Conservation (phyloP, 139 green algal genomes). For the Chlorella ohadii region DNA sequence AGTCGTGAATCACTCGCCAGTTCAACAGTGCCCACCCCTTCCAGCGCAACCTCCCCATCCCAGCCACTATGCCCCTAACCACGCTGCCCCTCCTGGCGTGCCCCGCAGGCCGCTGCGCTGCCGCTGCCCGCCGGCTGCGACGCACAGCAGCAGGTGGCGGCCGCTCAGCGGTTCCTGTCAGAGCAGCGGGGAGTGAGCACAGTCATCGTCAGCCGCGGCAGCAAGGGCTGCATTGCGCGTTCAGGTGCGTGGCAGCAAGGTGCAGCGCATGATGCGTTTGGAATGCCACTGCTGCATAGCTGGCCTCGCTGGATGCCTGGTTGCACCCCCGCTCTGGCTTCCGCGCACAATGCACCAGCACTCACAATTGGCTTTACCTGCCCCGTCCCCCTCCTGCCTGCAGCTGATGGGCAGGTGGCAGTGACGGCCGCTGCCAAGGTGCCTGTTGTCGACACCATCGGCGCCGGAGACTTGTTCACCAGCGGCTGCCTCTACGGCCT, state of each 20-base stretch:
- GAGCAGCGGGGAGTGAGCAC: neutral
- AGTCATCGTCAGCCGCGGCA: conserved; percentile 71
- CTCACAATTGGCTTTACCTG: no score
- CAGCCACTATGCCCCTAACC: no score
- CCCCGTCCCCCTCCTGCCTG: neutral
- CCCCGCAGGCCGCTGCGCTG: neutral
- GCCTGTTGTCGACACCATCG: conserved; percentile 83
- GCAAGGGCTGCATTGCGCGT: conserved; percentile 56
- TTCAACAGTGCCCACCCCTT: no score
- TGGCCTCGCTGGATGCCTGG: no score
- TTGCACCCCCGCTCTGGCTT: neutral
- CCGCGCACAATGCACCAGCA: neutral
- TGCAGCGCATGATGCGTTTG: no score
- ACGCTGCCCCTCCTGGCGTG: neutral
- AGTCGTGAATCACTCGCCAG: no score
- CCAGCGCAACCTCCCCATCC: no score
- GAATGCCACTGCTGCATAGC: no score
- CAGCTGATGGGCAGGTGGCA: neutral
- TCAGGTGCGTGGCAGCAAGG: neutral
- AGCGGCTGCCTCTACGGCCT: conserved; percentile 76
- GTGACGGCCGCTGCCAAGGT: neutral
- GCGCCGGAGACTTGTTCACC: conserved; percentile 83
- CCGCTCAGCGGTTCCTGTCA: conserved; percentile 50
- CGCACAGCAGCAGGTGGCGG: conserved; percentile 35
- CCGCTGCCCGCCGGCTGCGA: neutral